A percentile compares a stretch with the other conserved stretches of the same genome.
Conservation (phyloP, 176 grass and related monocot genomes). For the Pontederia crassipes region DNA sequence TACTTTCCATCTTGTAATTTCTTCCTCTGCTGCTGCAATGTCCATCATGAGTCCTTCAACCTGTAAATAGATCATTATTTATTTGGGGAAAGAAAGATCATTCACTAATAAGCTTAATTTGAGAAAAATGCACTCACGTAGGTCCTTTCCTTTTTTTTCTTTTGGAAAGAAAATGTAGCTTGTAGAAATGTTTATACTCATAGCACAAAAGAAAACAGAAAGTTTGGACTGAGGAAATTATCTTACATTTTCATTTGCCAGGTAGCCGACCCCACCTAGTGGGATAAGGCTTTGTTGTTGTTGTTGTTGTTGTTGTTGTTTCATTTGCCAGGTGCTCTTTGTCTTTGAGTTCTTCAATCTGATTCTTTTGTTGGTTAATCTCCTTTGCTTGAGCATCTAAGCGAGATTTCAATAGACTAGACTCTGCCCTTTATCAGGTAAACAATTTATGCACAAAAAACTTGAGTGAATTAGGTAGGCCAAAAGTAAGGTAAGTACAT, state of each 20-base stretch:
- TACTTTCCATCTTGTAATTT: slow-evolving; percentile 92
- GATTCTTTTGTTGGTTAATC: slow-evolving; percentile 52
- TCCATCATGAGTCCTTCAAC: slow-evolving; percentile 96
- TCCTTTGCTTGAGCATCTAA: slow-evolving; percentile 91
- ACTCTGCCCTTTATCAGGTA: slow-evolving; percentile 80
- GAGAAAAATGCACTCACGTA: no score
- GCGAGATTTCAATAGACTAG: slow-evolving; percentile 70
- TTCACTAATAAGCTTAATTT: no score
- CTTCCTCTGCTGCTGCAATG: slow-evolving; percentile 84
- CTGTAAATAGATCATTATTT: slow-evolving; percentile 26
- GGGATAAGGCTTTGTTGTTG: no score
- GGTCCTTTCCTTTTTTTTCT: no score
- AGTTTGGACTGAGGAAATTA: background rate
- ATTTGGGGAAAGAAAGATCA: background rate
- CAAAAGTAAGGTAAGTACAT: no score
- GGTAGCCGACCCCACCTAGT: no score
- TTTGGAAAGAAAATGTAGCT: no score
- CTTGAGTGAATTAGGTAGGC: slow-evolving; percentile 17
- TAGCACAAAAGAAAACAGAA: no score
- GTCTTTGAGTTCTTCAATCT: slow-evolving; percentile 78
- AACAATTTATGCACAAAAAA: slow-evolving; percentile 21
- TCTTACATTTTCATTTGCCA: slow-evolving; percentile 92
- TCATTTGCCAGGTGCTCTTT: slow-evolving; percentile 88
- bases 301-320: no score
- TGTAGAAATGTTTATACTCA: no score